These are phyloP conservation scores for Talaromyces trachyspermus DNA, from an alignment of 495 filamentous ascomycete genomes.

Conservation along the genomic window DNA sequence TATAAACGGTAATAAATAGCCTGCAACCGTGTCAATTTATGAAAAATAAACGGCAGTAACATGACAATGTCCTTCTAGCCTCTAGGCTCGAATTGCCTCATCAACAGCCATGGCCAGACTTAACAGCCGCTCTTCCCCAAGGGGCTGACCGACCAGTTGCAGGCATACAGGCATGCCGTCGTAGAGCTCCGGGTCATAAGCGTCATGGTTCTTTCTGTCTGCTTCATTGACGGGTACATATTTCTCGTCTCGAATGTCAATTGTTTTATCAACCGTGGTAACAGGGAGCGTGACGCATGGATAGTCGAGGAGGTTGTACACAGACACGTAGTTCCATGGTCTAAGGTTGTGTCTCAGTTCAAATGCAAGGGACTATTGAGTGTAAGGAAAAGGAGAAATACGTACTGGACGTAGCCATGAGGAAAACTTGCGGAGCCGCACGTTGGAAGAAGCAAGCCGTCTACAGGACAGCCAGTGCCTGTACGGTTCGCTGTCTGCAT, in stretches of 20 bases:
- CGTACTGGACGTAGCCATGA: not conserved
- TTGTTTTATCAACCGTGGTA: slow-evolving; percentile 18
- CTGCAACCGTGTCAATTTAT: too few relatives aligned
- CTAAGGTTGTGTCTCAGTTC: not conserved
- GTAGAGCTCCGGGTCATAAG: slow-evolving; percentile 18
- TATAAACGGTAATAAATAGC: too few relatives aligned
- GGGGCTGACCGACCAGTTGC: not conserved
- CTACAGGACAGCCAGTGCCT: too few relatives aligned
- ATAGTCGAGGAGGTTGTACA: slow-evolving; percentile 58
- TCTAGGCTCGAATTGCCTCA: not conserved
- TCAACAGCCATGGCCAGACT: not conserved
- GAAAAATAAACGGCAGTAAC: too few relatives aligned
- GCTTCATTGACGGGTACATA: slow-evolving; percentile 27
- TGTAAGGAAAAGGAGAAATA: not conserved
- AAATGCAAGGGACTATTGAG: not conserved
- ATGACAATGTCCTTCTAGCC: too few relatives aligned
- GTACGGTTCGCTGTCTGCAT: too few relatives aligned
- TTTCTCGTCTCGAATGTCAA: slow-evolving; percentile 20
- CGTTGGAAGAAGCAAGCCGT: not conserved
- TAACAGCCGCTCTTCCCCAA: not conserved
- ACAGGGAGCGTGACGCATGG: slow-evolving; percentile 40
- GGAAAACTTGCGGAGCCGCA: not conserved
- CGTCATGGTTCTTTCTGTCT: slow-evolving; percentile 30
- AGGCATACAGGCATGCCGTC: not conserved
- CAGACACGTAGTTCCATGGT: slow-evolving; percentile 45